Conservation (phyloP, 2,329 filamentous ascomycete species). For the Talaromyces sp. region DNA sequence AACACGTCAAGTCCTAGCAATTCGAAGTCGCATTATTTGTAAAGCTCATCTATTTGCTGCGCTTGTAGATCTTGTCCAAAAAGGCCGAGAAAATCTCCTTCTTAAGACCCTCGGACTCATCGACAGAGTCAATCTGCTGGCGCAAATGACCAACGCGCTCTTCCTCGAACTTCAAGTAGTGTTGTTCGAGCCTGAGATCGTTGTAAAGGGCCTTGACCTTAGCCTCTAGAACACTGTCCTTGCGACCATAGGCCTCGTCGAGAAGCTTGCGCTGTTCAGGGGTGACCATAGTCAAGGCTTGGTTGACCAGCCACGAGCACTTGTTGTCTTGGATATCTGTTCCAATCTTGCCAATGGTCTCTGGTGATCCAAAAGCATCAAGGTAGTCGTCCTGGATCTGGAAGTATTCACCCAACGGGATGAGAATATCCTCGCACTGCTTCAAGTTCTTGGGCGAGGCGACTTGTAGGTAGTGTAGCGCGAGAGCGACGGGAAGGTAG, state of each 20-base stretch:
- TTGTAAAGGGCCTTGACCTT: constrained; percentile 85
- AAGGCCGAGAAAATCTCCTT: constrained; percentile 87
- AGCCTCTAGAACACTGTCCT: constrained; percentile 78
- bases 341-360: constrained; percentile 95
- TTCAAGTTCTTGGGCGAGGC: constrained; percentile 87
- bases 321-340: constrained; percentile 99
- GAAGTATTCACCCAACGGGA: constrained; percentile 98
- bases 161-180: constrained; percentile 89
- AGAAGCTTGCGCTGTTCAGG: constrained; percentile 85
- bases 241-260: constrained; percentile 90
- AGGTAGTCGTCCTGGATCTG: constrained; percentile 99
- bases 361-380: constrained; percentile 91
- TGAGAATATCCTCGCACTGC: constrained; percentile 85
- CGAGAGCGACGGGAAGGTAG: constrained; percentile 92
- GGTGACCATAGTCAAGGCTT: constrained; percentile 76
- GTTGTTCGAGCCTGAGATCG: constrained; percentile 77
- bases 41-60: constrained; percentile 69
- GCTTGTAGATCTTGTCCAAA: constrained; percentile 96
- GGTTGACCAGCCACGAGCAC: constrained; percentile 97
- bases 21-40: neutral
- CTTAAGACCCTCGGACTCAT: constrained; percentile 86
- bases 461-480: constrained; percentile 78
- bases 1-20: neutral
- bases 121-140: constrained; percentile 71
- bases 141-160: constrained; percentile 75